These are phyloP conservation scores for Cercospora janseana DNA, from an alignment of 2,329 filamentous ascomycete species.

Conservation along the genomic window DNA sequence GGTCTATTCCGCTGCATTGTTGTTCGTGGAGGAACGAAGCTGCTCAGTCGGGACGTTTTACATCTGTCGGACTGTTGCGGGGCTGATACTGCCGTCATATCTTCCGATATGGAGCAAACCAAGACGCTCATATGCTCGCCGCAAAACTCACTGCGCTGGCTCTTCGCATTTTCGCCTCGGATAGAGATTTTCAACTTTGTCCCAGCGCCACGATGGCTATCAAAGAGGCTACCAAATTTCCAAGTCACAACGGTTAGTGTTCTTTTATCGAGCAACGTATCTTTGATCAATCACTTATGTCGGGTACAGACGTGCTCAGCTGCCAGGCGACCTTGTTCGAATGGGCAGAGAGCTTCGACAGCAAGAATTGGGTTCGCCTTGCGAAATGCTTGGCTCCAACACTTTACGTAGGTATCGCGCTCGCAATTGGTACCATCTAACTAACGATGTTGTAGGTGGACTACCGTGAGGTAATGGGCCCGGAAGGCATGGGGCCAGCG, in stretches of 20 bases:
- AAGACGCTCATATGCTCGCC: no score
- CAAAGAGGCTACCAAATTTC: neutral
- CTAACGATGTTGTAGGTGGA: neutral
- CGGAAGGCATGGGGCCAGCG: neutral
- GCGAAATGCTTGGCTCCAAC: neutral
- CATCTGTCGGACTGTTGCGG: no score
- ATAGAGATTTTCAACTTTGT: no score
- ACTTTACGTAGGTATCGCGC: neutral
- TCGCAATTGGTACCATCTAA: neutral
- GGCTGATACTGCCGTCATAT: no score
- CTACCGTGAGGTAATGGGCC: neutral
- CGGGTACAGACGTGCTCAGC: neutral
- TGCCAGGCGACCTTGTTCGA: neutral
- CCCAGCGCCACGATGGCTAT: neutral
- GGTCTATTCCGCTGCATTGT: neutral
- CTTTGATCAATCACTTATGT: neutral
- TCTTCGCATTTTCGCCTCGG: no score
- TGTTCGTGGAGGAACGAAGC: neutral
- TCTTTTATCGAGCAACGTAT: neutral
- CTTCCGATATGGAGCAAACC: no score
- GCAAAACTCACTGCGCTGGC: no score
- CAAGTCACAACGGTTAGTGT: neutral
- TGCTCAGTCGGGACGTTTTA: neutral
- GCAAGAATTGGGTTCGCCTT: constrained; percentile 1
- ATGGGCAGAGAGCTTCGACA: neutral